Conservation (phyloP, 768 basidiomycete species). For the Albatrellus ellisii region DNA sequence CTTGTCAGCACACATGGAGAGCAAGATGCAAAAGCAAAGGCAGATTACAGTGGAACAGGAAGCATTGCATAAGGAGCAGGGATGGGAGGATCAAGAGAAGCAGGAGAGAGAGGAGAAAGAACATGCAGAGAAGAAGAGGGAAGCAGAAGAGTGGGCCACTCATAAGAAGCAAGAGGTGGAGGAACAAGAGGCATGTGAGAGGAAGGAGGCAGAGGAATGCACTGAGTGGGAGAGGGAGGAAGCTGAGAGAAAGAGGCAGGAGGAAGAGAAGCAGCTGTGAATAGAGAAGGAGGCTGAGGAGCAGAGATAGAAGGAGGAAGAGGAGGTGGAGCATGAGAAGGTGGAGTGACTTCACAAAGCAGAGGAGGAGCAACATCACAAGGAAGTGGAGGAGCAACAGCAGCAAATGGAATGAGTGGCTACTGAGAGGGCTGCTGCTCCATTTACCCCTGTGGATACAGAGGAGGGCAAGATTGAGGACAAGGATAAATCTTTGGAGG, state of each 20-base stretch:
- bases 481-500: constrained; percentile 19
- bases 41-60: constrained; percentile 26
- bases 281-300: constrained; percentile 14
- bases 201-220: constrained; percentile 26
- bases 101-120: constrained; percentile 26
- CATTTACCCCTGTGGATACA: constrained; percentile 26
- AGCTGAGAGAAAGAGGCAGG: constrained; percentile 21
- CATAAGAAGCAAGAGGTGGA: constrained; percentile 18
- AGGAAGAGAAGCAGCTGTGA: constrained; percentile 17
- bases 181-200: constrained; percentile 20
- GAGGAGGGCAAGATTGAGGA: constrained; percentile 38
- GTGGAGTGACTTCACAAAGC: constrained; percentile 31
- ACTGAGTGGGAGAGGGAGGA: constrained; percentile 29
- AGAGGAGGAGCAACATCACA: constrained; percentile 22
- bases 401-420: constrained; percentile 10
- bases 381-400: constrained; percentile 25
- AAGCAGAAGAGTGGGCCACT: constrained; percentile 25
- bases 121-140: constrained; percentile 23
- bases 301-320: constrained; percentile 19
- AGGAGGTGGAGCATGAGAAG: constrained; percentile 20
- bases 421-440: constrained; percentile 16
- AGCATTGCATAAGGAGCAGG: constrained; percentile 23
- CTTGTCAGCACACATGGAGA: constrained; percentile 48
- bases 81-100: constrained; percentile 25
- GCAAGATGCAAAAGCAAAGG: constrained; percentile 38